Percentiles rank a stretch among this genome's conserved stretches.
These are phyloP conservation scores for Allium fistulosum DNA, from an alignment of 106 monocot species.

Conservation along the genomic window DNA sequence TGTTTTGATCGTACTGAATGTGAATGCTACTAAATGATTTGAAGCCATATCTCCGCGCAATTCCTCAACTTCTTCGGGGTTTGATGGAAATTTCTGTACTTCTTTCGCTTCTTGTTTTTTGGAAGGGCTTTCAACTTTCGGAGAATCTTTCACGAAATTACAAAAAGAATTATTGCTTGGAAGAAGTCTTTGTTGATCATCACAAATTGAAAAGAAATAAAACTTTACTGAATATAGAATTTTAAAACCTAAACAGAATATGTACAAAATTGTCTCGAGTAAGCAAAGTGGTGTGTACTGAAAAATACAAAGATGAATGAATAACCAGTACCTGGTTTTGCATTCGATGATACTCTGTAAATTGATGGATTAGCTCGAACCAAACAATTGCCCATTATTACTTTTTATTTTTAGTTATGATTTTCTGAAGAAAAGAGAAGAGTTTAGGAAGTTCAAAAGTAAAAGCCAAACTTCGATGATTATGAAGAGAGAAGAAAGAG, in stretches of 20 bases:
- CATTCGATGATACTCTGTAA: slow-evolving; percentile 1
- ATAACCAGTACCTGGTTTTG: not conserved
- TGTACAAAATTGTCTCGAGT: not conserved
- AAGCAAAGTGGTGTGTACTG: not conserved
- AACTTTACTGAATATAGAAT: not conserved
- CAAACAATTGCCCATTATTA: not conserved
- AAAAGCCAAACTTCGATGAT: too few species aligned
- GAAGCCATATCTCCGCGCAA: slow-evolving; percentile 7
- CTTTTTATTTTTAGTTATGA: too few species aligned
- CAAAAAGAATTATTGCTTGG: not conserved
- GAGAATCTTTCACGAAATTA: slow-evolving; percentile 7
- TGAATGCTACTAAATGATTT: slow-evolving; percentile 23
- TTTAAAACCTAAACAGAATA: not conserved
- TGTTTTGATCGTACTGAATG: slow-evolving; percentile 21
- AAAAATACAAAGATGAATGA: not conserved
- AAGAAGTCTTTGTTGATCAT: not conserved
- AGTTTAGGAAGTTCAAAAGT: too few species aligned
- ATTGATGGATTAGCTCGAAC: not conserved
- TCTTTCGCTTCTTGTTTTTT: not conserved
- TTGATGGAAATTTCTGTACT: slow-evolving; percentile 21
- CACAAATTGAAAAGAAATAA: not conserved
- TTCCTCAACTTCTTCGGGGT: slow-evolving; percentile 30
- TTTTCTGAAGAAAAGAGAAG: too few species aligned
- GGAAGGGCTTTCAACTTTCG: slow-evolving; percentile 3
- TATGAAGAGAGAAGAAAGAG: too few species aligned